These are phyloP conservation scores for Backusella psychrophila DNA, from an alignment of 192 early-diverging fungal species.

Conservation along the genomic window DNA sequence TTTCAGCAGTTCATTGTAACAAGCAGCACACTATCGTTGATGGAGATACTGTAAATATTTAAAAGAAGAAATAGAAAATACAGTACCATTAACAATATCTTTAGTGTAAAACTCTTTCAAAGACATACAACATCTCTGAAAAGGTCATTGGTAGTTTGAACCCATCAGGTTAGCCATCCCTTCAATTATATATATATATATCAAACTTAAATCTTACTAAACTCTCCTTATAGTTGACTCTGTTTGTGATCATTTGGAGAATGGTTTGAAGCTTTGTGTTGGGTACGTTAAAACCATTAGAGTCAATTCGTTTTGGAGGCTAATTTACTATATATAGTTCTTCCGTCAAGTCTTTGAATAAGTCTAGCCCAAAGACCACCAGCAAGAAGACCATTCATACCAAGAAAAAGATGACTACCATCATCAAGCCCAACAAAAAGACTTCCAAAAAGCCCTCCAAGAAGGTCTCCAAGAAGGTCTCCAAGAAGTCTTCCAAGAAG, in stretches of 20 bases:
- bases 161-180: background rate
- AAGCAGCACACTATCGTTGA: background rate
- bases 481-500: conserved; percentile 1
- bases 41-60: conserved; percentile 1
- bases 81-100: background rate
- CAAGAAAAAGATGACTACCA: background rate
- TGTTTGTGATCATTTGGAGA: background rate
- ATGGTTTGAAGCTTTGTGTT: background rate
- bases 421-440: conserved; percentile 5
- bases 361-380: background rate
- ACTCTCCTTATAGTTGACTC: background rate
- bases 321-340: background rate
- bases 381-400: background rate
- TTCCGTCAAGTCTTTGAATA: background rate
- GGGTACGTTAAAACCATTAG: background rate
- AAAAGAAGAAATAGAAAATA: background rate
- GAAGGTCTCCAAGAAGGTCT: background rate
- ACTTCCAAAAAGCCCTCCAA: background rate
- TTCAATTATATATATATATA: too few species aligned
- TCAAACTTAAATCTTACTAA: background rate
- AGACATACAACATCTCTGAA: background rate
- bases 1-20: background rate
- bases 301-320: background rate
- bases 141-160: background rate
- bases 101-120: conserved; percentile 3